Base-by-base conservation (phyloP, 2,329 filamentous ascomycete genomes). In the Cryphonectria naterciae region DNA sequence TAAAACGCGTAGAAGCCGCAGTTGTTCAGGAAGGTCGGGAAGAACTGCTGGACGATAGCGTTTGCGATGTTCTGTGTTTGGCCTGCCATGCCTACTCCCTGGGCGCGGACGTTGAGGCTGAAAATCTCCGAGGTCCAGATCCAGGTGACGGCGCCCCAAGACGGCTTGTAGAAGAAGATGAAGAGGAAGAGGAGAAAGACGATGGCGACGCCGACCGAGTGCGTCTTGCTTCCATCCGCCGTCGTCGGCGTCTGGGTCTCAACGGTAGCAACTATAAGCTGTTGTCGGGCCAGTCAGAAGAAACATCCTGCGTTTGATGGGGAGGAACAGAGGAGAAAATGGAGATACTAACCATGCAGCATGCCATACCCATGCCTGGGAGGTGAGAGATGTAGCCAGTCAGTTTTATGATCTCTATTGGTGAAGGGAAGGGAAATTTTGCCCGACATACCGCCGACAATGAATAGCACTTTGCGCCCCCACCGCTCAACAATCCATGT, bases 401-500 rank as follows among this genome's bases (percentile, higher is more conserved):
- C 19, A 65, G 41, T 35, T 1, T 32, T 2, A 13, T 35, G 25
- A 49, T 35, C 10, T 39, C 19, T 19, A 39, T 28, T 22, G n/a
- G 37, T 28, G 15, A 64, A 64, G 39, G 37, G n/a, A 17, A 62
- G 46, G 11, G 25, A 32, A 28, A n/a, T 54, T 41, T n/a, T 49
- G 46, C 11, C 46, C 22, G 46, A 69, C 43, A 54, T 61, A 32
- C 86, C 90, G 76, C 91, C 91, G 43, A 89, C 83, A 68, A 93
- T 89, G 75, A 93, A 85, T 69, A 93, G 82, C 82, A 91, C 89
- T 75, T 91, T 90, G 68, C 91, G 86, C 49, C 91, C 91, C 74
- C 91, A 93, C 61, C 90, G 86, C 78, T 93, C 91, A 49, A 92
- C 89, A 8, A 90, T 91, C 90, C 91, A 93, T 49, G 90, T 87